These are phyloP conservation scores for Melanogaster broomeanus DNA, from an alignment of 768 basidiomycete species.

Conservation along the genomic window DNA sequence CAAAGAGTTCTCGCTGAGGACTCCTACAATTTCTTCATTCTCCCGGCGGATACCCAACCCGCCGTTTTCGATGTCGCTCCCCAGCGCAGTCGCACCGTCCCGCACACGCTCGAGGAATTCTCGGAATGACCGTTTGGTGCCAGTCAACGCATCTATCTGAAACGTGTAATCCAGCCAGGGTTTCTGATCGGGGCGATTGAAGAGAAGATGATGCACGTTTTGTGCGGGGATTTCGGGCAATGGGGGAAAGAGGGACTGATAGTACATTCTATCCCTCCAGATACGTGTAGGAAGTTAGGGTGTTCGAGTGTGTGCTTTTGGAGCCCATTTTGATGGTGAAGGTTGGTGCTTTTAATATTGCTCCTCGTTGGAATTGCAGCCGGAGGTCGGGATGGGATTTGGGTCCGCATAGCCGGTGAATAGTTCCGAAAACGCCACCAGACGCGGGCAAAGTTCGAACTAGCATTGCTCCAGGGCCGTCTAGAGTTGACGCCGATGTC, in stretches of 20 bases:
- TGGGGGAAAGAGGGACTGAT: conserved; percentile 59
- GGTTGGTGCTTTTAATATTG: background rate
- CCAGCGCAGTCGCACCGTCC: conserved; percentile 59
- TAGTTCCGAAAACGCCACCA: too few relatives aligned
- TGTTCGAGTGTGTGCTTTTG: background rate
- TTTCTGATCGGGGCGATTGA: conserved; percentile 54
- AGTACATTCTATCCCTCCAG: conserved; percentile 41
- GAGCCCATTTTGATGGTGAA: background rate
- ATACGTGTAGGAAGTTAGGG: background rate
- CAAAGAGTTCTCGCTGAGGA: conserved; percentile 69
- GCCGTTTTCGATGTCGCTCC: conserved; percentile 44
- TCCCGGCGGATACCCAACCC: conserved; percentile 54
- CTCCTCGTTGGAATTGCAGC: background rate
- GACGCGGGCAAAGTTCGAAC: too few relatives aligned
- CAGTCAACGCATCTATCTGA: conserved; percentile 58
- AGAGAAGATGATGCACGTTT: conserved; percentile 58
- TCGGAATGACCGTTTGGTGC: conserved; percentile 43
- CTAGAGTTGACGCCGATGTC: too few relatives aligned
- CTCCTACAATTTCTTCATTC: conserved; percentile 62
- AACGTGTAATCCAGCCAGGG: conserved; percentile 57
- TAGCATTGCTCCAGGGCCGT: too few relatives aligned
- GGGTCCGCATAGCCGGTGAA: background rate
- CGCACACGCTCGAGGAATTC: conserved; percentile 54
- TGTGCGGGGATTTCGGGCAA: conserved; percentile 48
- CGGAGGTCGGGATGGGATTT: background rate